Evolutionary conservation across 805 yeast genomes (phyloP), one percentile per base, ranked within the genome.

Genomic region (Nakazawaea populi): DNA sequence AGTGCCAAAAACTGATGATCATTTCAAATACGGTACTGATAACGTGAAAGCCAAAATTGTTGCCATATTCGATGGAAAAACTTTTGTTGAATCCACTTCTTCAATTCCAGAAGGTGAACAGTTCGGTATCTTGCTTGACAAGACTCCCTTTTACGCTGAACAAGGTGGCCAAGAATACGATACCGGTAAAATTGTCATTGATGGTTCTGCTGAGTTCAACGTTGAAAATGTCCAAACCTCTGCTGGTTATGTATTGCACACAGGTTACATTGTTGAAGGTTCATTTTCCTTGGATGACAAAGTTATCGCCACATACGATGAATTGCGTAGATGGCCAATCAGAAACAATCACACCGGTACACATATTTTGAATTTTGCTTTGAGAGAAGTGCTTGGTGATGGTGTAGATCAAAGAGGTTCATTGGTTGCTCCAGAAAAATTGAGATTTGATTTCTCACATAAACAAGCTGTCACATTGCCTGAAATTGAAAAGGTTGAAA

Each of bases 111-210:
- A 52, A 24, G 58, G 62, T 48, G 72, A 71, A 54, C 89, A 87
- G 66, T 71, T 77, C 58, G 99, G 99, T 67, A 70, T 94, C 48
- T 67, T 94, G 46, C 75, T 94, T 53, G 95, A 94, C 66, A 86
- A 82, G 68, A 89, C 98, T 29, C 94, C 95, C 67, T 89, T 94
- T 71, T 94, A 94, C 65, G 98, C 99, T 47, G 99, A 94, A 74
- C 95, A 89, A 71, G 99, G 99, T 82, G 99, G 99, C 64, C 99
- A 94, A 76, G 97, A 90, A 70, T 86, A 78, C 64, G 99, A 94
- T 67, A 87, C 95, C 42, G 99, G 99, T 71, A 86, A 81, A 68
- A 77, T 94, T 57, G 91, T 89, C 47, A 82, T 89, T 61, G 97
- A 91, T 64, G 97, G 95, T 44, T 71, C 71, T 58, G 76, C 91